These are phyloP conservation scores for Plasmodium adleri DNA, from an alignment of 169 alveolate genomes.

Conservation along the genomic window DNA sequence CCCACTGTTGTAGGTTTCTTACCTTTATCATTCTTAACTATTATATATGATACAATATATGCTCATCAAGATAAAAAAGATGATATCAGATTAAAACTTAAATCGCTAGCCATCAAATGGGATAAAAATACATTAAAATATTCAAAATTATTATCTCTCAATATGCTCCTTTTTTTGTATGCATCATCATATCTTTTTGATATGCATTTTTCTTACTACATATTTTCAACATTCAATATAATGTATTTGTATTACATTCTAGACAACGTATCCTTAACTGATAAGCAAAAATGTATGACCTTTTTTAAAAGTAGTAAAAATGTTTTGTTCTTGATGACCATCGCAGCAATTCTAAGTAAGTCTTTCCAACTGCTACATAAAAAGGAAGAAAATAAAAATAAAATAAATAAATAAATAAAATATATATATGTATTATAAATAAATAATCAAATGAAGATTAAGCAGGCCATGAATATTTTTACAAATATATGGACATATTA, in stretches of 20 bases:
- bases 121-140: slow-evolving; percentile 77
- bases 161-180: slow-evolving; percentile 44
- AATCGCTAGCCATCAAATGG: slow-evolving; percentile 94
- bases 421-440: no score
- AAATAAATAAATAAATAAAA: not conserved
- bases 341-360: slow-evolving; percentile 26
- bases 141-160: slow-evolving; percentile 39
- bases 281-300: slow-evolving; percentile 40
- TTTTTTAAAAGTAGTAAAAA: slow-evolving; percentile 59
- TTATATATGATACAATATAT: slow-evolving; percentile 95
- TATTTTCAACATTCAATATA: slow-evolving; percentile 27
- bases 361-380: slow-evolving; percentile 1
- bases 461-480: no score
- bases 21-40: slow-evolving; percentile 89
- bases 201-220: slow-evolving; percentile 38
- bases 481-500: no score
- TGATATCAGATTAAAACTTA: slow-evolving; percentile 91
- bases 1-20: slow-evolving; percentile 84
- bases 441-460: no score
- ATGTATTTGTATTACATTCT: slow-evolving; percentile 23
- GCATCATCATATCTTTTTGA: slow-evolving; percentile 34
- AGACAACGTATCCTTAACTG: not conserved
- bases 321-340: slow-evolving; percentile 11
- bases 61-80: slow-evolving; percentile 94
- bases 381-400: not conserved